phyloP scores from a whole-genome alignment of 345 rosid genomes.

The Sapria himalayana region DNA sequence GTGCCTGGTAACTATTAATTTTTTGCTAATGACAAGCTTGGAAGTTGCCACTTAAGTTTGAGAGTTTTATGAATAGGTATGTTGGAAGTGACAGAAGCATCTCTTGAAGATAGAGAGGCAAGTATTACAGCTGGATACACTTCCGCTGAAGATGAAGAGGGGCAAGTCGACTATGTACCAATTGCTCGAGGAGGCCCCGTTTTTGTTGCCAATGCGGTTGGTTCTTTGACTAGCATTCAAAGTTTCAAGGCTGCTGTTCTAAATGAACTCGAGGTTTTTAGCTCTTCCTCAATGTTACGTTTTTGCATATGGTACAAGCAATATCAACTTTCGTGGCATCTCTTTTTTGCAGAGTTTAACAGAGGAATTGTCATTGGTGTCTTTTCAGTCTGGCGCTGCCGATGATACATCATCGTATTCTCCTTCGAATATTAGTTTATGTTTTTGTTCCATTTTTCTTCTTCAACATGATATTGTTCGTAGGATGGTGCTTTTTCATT shows the following conservation, averaged over 20 bases:
- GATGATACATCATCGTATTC: conserved; percentile 22
- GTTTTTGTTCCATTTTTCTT: background rate
- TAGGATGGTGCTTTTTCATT: background rate
- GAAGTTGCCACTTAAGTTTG: no score
- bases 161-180: conserved; percentile 3
- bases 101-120: no score
- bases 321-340: background rate
- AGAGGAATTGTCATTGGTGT: conserved; percentile 14
- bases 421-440: no score
- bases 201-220: conserved; percentile 19
- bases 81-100: no score
- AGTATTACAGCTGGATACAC: no score
- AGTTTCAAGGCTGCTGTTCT: conserved; percentile 19
- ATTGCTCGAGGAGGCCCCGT: conserved; percentile 37
- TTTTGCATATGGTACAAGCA: background rate
- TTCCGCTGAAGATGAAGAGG: background rate
- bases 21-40: no score
- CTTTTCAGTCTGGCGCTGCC: conserved; percentile 4
- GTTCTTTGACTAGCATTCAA: conserved; percentile 25
- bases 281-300: background rate
- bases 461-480: background rate
- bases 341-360: conserved; percentile 14
- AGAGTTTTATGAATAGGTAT: no score
- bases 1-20: no score
- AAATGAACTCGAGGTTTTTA: conserved; percentile 19